These are phyloP conservation scores for Aspergillus tubingensis DNA, from an alignment of 2,329 filamentous ascomycete species.

Conservation along the genomic window DNA sequence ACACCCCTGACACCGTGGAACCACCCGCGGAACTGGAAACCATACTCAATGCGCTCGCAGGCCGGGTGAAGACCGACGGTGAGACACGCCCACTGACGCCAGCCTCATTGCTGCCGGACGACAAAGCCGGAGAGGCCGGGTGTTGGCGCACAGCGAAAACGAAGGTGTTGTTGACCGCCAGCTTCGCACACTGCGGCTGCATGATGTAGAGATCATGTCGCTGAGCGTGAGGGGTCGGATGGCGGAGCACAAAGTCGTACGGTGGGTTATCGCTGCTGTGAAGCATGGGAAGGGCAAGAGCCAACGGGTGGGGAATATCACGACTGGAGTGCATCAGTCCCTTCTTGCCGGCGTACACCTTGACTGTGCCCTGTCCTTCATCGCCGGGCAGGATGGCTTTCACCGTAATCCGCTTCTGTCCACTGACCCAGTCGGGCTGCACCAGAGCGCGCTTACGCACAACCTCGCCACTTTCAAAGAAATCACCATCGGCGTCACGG, in stretches of 20 bases:
- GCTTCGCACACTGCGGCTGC: conserved; percentile 85
- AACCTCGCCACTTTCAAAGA: conserved; percentile 87
- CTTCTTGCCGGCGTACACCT: conserved; percentile 89
- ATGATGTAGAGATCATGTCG: conserved; percentile 95
- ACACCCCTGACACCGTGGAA: conserved; percentile 51
- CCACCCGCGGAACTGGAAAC: conserved; percentile 56
- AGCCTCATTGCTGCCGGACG: conserved; percentile 38
- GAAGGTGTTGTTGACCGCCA: conserved; percentile 95
- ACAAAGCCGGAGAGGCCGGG: conserved; percentile 61
- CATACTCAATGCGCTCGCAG: conserved; percentile 63
- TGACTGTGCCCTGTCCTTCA: conserved; percentile 83
- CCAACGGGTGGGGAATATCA: conserved; percentile 89
- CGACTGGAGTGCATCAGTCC: conserved; percentile 98
- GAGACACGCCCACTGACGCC: conserved; percentile 48
- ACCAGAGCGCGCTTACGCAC: conserved; percentile 83
- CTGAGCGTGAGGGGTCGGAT: conserved; percentile 96
- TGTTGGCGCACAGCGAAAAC: conserved; percentile 96
- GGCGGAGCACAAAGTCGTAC: conserved; percentile 88
- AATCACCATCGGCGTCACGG: conserved; percentile 83
- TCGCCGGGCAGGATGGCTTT: conserved; percentile 91
- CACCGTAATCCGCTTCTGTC: conserved; percentile 86
- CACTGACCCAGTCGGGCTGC: conserved; percentile 87
- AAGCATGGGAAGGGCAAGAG: conserved; percentile 83
- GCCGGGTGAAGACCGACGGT: conserved; percentile 55
- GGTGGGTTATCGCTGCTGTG: conserved; percentile 91